Percentiles rank a stretch among this genome's conserved stretches.
Evolutionary conservation across 306 rosid species (phyloP).

Genomic region (Canavalia gladiata): DNA sequence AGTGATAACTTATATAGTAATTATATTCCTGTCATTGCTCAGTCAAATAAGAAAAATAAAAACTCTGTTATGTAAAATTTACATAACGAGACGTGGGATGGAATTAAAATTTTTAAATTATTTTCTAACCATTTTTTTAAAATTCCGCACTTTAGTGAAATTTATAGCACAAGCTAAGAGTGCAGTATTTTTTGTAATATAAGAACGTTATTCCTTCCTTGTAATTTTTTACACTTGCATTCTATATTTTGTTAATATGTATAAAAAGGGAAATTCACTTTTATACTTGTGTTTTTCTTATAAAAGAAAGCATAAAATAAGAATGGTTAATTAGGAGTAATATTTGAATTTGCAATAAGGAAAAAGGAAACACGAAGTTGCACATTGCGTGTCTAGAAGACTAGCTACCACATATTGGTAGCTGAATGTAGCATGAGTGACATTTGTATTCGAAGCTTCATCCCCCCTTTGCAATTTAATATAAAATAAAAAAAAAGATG

Average conservation of each 20-base stretch:
- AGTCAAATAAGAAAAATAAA: too few relatives aligned
- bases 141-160: too few relatives aligned
- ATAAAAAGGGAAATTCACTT: not conserved
- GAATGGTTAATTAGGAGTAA: not conserved
- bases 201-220: not conserved
- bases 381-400: constrained; percentile 34
- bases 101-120: not conserved
- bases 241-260: not conserved
- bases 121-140: not conserved
- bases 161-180: not conserved
- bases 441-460: constrained; percentile 21
- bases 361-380: not conserved
- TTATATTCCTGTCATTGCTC: not conserved
- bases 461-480: too few relatives aligned
- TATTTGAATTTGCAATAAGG: not conserved
- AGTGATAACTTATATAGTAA: not conserved
- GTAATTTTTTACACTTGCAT: not conserved
- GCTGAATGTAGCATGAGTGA: constrained; percentile 46
- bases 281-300: not conserved
- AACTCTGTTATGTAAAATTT: too few relatives aligned
- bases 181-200: not conserved
- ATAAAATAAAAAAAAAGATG: not conserved
- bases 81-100: not conserved
- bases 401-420: constrained; percentile 20
- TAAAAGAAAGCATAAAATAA: not conserved